Evolutionary conservation across 2,329 filamentous ascomycete species (phyloP), one percentile per base, ranked within the genome.

Genomic region (Xylaria sp.): DNA sequence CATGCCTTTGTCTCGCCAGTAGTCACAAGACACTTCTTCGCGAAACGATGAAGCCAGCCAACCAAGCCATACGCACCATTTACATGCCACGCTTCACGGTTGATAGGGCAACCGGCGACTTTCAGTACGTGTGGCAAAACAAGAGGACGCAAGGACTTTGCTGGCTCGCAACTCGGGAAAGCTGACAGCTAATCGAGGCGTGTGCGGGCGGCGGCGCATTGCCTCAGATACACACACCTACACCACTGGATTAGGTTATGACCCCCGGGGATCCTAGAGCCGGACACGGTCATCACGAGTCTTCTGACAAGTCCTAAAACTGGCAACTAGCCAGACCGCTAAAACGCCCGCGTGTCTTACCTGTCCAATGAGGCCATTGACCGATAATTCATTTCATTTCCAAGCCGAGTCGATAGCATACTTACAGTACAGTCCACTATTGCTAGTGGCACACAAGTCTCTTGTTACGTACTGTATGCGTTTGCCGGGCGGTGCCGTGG

Each of bases 301-400:
- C 44, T 37, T 49, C 21, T 15, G 38, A 51, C 44, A 31, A 47
- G 23, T 25, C 44, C 44, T 49, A 23, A 19, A 44, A 51, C 44
- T 35, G 35, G 41, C 29, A 54, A n/a, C 6, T 49, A 51, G 49
- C 37, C 11, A 35, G 43, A 23, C 54, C 59, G 59, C 59, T 58
- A 51, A 57, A 53, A 43, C 8, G 51, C 11, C 13, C 19, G 11
- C 17, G 44, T 48, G 40, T 40, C 33, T 38, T 19, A 11, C 25
- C 29, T 15, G 9, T 54, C 54, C 37, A 62, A 54, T 62, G 38
- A 51, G 41, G 48, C 48, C 25, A 43, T 37, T n/a, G 29, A n/a
- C n/a, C n/a, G n/a, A n/a, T n/a, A n/a, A n/a, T n/a, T n/a, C n/a
- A n/a, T n/a, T n/a, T n/a, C n/a, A n/a, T n/a, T n/a, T n/a, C n/a